phyloP scores from a whole-genome alignment of 805 yeast species.

The Tetrapisispora taiwanensis region DNA sequence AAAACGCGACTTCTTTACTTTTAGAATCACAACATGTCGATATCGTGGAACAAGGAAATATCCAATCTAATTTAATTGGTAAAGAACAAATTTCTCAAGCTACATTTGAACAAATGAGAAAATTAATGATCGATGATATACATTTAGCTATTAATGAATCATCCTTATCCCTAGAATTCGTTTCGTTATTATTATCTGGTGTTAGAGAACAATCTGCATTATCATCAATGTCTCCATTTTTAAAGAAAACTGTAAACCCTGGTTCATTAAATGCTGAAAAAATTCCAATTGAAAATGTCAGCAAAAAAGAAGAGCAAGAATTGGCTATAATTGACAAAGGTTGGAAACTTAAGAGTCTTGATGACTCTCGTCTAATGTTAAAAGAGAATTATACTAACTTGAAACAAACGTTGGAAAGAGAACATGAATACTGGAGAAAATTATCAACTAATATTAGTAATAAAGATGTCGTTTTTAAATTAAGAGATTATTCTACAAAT shows the following conservation, averaged over 20 bases:
- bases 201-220: conserved; percentile 79
- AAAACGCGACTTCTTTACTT: neutral
- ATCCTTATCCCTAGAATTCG: conserved; percentile 77
- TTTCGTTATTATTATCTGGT: conserved; percentile 71
- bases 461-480: conserved; percentile 42
- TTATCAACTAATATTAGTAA: conserved; percentile 21
- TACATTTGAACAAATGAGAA: conserved; percentile 40
- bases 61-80: neutral
- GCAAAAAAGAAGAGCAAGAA: conserved; percentile 18
- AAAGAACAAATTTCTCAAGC: conserved; percentile 21
- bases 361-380: conserved; percentile 43
- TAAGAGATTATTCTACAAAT: conserved; percentile 45
- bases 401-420: conserved; percentile 45
- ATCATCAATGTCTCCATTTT: conserved; percentile 78
- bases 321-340: conserved; percentile 37
- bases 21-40: neutral
- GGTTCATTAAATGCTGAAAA: conserved; percentile 54
- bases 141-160: conserved; percentile 77
- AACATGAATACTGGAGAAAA: conserved; percentile 49
- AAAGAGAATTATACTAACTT: conserved; percentile 43
- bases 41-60: neutral
- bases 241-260: conserved; percentile 61
- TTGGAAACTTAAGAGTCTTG: conserved; percentile 73
- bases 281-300: conserved; percentile 16
- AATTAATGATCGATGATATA: conserved; percentile 43